phyloP scores from a whole-genome alignment of 768 basidiomycete genomes.

The Pholiota molesta region DNA sequence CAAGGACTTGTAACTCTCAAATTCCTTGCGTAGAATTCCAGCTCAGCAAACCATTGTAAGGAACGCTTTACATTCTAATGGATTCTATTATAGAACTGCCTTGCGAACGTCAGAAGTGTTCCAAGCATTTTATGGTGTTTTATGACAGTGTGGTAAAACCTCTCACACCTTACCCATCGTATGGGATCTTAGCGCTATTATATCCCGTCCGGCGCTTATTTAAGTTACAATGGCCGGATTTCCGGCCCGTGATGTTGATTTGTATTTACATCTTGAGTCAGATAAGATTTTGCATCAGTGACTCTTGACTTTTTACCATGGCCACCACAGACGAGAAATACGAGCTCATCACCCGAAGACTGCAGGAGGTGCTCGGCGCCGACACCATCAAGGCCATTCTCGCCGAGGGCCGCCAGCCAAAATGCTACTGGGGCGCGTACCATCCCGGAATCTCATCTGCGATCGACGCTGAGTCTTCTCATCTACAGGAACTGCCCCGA shows the following conservation, averaged over 20 bases:
- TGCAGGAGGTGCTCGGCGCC: constrained; percentile 88
- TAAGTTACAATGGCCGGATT: too few relatives aligned
- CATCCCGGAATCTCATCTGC: constrained; percentile 11
- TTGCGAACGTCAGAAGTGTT: too few relatives aligned
- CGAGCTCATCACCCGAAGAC: constrained; percentile 80
- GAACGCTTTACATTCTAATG: too few relatives aligned
- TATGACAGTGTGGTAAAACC: too few relatives aligned
- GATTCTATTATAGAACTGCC: too few relatives aligned
- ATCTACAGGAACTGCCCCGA: constrained; percentile 82
- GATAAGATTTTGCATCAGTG: constrained; percentile 7
- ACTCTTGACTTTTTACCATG: constrained; percentile 25
- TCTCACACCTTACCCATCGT: too few relatives aligned
- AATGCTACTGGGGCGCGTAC: constrained; percentile 89
- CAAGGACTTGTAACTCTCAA: too few relatives aligned
- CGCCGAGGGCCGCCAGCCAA: constrained; percentile 72
- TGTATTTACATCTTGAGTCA: constrained; percentile 1
- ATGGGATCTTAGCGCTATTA: too few relatives aligned
- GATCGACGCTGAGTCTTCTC: constrained; percentile 11
- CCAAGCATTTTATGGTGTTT: too few relatives aligned
- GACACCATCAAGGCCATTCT: constrained; percentile 83
- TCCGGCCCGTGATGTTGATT: not conserved
- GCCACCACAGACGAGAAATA: constrained; percentile 56
- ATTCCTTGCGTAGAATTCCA: too few relatives aligned
- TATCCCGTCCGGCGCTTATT: not conserved
- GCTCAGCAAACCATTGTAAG: too few relatives aligned